A percentile compares a stretch with the other conserved stretches of the same genome.
phyloP scores from a whole-genome alignment of 148 eudicot genomes.

The Rheum nobile region DNA sequence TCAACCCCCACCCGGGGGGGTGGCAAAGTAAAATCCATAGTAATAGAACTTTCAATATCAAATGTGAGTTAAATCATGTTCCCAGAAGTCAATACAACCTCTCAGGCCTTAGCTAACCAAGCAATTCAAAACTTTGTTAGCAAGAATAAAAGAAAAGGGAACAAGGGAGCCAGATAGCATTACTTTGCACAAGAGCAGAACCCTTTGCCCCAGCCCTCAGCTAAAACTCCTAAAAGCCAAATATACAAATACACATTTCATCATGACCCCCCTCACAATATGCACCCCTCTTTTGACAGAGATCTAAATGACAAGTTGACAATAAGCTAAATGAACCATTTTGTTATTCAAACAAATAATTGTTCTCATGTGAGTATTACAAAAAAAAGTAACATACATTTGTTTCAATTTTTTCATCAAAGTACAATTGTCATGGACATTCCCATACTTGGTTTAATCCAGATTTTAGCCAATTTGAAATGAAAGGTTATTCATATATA shows the following conservation, averaged over 20 bases:
- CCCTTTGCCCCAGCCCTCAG: neutral
- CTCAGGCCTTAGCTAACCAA: neutral
- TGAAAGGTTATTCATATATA: neutral
- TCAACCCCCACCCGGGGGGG: neutral
- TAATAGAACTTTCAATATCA: neutral
- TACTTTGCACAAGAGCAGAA: neutral
- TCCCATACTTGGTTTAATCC: neutral
- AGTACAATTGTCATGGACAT: neutral
- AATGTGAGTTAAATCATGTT: neutral
- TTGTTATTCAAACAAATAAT: neutral
- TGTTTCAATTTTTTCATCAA: neutral
- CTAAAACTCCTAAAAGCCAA: neutral
- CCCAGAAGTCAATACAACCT: neutral
- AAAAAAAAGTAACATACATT: neutral
- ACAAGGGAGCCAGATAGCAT: neutral
- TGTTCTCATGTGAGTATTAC: neutral
- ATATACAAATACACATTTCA: neutral
- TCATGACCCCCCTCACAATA: neutral
- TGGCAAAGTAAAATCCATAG: neutral
- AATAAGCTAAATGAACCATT: neutral
- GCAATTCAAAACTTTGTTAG: neutral
- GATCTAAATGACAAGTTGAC: neutral
- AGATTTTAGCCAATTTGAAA: neutral
- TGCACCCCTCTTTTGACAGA: neutral
- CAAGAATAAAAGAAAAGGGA: neutral